Base-by-base conservation (phyloP, 305 asterid species). In the Salvia sclarea region DNA sequence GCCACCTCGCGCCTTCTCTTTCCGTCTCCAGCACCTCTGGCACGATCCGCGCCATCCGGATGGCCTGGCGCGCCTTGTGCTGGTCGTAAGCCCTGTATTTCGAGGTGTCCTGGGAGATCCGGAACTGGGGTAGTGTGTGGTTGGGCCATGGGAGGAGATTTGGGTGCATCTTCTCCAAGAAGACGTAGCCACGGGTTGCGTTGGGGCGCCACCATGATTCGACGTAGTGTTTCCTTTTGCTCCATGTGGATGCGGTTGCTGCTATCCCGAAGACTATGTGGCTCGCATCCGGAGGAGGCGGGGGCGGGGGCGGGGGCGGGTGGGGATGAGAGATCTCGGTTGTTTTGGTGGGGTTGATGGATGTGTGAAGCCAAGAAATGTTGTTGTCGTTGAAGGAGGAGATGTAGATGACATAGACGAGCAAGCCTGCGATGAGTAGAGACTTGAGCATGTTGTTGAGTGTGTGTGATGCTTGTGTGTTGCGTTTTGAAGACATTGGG, bases 181-280 rank as follows among this genome's bases (percentile, higher is more conserved):
- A 61, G 4, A 61, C 38, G 52, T 61, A 7, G 37, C 66, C 66
- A 0, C 38, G 66, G 37, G 66, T 61, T 13, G 3, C 1, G 22
- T 40, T 61, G 7, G 66, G 53, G 0, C 37, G 66, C 66, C 66
- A 61, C 66, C 53, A 61, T 3, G 66, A 2, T 9, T 61, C 14
- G 2, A 61, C 38, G 4, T 22, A 61, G 52, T 41, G 66, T 4
- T 61, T 61, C 8, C 66, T 13, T 33, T 1, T 12, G 8, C 0
- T 21, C 66, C 66, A 61, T 1, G 66, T 11, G 0, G 7, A 6
- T 7, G 66, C 53, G 2, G 66, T 40, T 22, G 66, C 66, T 7
- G 66, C 66, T 13, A 61, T 40, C 14, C 66, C 66, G n/a, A 61
- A 61, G 8, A 61, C 66, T 21, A 61, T 40, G 52, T 61, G 53